Percentiles rank a stretch among this genome's conserved stretches.
These are phyloP conservation scores for Avena insularis DNA, from an alignment of 176 grass and related monocot species.

Conservation along the genomic window DNA sequence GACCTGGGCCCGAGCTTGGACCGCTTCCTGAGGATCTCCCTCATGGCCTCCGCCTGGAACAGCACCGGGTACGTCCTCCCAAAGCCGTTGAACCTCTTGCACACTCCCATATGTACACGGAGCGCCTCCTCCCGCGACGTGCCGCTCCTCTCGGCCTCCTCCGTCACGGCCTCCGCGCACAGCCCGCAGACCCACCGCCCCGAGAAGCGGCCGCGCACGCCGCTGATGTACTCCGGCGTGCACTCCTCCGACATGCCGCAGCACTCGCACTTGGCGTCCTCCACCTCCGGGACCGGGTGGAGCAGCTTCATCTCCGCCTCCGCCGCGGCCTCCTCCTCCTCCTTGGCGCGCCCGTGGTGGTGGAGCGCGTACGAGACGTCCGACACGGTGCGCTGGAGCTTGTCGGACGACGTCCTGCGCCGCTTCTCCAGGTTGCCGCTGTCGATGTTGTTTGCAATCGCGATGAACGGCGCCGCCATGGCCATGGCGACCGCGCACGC, in stretches of 20 bases:
- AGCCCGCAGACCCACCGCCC: conserved; percentile 86
- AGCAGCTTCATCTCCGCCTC: conserved; percentile 29
- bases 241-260: conserved; percentile 96
- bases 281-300: conserved; percentile 55
- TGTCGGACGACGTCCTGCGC: conserved; percentile 71
- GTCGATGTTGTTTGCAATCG: conserved; percentile 33
- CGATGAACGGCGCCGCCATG: conserved; percentile 55
- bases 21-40: conserved; percentile 79
- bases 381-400: conserved; percentile 74
- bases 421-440: conserved; percentile 46
- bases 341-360: conserved; percentile 35
- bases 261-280: conserved; percentile 86
- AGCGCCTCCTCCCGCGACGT: conserved; percentile 56
- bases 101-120: conserved; percentile 62
- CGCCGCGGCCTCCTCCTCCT: neutral
- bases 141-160: conserved; percentile 65
- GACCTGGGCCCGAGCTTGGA: conserved; percentile 62
- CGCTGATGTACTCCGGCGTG: conserved; percentile 77
- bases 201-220: conserved; percentile 67
- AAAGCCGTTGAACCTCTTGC: conserved; percentile 76
- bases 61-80: conserved; percentile 80
- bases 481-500: conserved; percentile 55
- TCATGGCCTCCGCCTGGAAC: conserved; percentile 89
- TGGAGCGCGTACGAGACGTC: conserved; percentile 78
- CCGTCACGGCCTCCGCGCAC: conserved; percentile 67